Percentiles rank a stretch among this genome's conserved stretches.
Conservation (phyloP, 2,329 filamentous ascomycete species). For the Fusarium chlamydosporum region DNA sequence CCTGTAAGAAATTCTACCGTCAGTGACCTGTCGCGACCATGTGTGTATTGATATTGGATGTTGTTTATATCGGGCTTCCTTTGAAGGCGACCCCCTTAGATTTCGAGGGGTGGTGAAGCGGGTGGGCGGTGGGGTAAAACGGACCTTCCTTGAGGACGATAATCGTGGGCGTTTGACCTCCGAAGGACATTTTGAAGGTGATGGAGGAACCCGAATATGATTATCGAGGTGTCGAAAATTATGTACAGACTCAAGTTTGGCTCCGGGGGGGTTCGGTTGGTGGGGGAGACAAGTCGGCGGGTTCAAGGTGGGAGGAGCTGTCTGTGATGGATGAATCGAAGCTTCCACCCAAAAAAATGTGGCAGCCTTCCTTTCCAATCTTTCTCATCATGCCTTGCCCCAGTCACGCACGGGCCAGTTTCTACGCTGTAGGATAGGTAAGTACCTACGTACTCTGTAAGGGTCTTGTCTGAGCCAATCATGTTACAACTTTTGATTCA, state of each 20-base stretch:
- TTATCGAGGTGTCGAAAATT: conserved; percentile 21
- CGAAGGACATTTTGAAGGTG: conserved; percentile 86
- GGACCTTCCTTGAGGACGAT: conserved; percentile 97
- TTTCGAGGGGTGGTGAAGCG: conserved; percentile 47
- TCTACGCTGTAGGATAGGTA: neutral
- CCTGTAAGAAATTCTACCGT: conserved; percentile 67
- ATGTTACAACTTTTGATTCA: conserved; percentile 12
- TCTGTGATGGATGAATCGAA: conserved; percentile 57
- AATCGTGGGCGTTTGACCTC: conserved; percentile 96
- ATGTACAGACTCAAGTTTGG: conserved; percentile 31
- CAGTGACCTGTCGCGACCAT: conserved; percentile 38
- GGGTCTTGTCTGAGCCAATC: conserved; percentile 33
- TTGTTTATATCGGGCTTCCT: conserved; percentile 25
- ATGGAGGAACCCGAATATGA: conserved; percentile 23
- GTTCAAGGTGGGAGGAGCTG: conserved; percentile 53
- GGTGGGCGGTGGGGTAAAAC: conserved; percentile 63
- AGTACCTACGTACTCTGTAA: conserved; percentile 2
- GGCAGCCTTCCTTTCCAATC: conserved; percentile 58
- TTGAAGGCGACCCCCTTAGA: conserved; percentile 26
- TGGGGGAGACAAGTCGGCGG: conserved; percentile 48
- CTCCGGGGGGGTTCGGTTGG: conserved; percentile 19
- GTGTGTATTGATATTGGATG: conserved; percentile 4
- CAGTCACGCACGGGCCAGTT: conserved; percentile 51
- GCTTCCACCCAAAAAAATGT: conserved; percentile 67
- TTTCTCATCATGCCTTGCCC: conserved; percentile 49